Percentiles rank a stretch among this genome's conserved stretches.
These are phyloP conservation scores for Clausena lansium DNA, from an alignment of 345 rosid species.

Conservation along the genomic window DNA sequence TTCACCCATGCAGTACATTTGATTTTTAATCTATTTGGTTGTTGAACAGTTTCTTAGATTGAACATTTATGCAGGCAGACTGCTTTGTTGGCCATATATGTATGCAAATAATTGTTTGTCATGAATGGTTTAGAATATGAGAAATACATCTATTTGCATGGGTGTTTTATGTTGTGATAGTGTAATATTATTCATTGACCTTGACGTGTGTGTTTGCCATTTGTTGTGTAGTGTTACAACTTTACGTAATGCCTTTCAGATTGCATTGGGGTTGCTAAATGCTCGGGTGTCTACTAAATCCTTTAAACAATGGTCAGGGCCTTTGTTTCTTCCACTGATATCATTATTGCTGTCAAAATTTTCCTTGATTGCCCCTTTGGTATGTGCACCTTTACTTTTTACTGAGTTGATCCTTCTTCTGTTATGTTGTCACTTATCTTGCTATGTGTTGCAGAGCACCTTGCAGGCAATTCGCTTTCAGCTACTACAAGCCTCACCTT, in stretches of 20 bases:
- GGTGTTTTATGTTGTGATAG: not conserved
- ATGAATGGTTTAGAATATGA: not conserved
- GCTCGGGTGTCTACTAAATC: slow-evolving; percentile 76
- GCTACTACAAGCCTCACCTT: slow-evolving; percentile 77
- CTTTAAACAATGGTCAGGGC: slow-evolving; percentile 63
- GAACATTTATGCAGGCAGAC: not conserved
- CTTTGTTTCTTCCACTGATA: slow-evolving; percentile 55
- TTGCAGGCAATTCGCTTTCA: slow-evolving; percentile 78
- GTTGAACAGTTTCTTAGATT: not conserved
- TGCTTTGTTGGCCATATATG: not conserved
- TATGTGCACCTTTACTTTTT: slow-evolving; percentile 29
- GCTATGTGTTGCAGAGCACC: slow-evolving; percentile 54
- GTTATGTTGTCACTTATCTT: slow-evolving; percentile 6
- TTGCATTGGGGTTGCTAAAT: slow-evolving; percentile 74
- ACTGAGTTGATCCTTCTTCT: not conserved
- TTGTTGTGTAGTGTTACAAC: not conserved
- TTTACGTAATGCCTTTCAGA: slow-evolving; percentile 37
- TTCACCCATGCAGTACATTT: not conserved
- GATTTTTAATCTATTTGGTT: not conserved
- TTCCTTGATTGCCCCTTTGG: slow-evolving; percentile 80
- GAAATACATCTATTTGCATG: not conserved
- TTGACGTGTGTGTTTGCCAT: not conserved
- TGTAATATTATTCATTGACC: not conserved
- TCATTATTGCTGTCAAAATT: slow-evolving; percentile 77
- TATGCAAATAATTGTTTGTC: not conserved